Evolutionary conservation across 73 alveolate genomes (phyloP).

Genomic region (Paramecium tetraurelia): DNA sequence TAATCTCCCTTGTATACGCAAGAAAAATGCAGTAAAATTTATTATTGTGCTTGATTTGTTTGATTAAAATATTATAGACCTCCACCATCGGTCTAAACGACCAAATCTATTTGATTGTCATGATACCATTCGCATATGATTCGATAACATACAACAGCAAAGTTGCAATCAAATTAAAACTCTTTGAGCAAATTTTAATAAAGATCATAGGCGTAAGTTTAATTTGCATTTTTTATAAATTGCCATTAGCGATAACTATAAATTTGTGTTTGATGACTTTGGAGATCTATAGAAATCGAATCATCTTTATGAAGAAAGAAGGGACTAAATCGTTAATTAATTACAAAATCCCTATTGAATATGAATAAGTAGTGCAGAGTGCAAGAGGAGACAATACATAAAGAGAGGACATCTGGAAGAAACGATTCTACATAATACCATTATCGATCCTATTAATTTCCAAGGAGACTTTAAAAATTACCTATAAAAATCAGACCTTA

Average conservation of each 20-base stretch:
- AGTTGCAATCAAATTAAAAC: not conserved
- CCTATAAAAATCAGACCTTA: not conserved
- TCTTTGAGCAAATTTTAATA: not conserved
- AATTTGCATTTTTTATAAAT: not conserved
- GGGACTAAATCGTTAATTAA: not conserved
- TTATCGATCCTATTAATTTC: not conserved
- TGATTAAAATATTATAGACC: not conserved
- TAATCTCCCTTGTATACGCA: not conserved
- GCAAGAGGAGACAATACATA: not conserved
- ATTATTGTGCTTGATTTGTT: not conserved
- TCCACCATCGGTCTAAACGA: not conserved
- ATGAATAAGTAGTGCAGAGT: not conserved
- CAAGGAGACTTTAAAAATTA: not conserved
- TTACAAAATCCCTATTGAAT: not conserved
- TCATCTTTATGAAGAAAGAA: not conserved
- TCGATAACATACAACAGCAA: not conserved
- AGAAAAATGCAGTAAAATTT: not conserved
- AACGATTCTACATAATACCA: not conserved
- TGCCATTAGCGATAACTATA: not conserved
- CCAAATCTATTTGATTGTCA: not conserved
- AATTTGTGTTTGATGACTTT: not conserved
- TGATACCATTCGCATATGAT: not conserved
- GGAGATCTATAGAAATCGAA: not conserved
- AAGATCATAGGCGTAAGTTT: not conserved
- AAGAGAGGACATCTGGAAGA: constrained; percentile 30